Evolutionary conservation across 73 alveolate genomes (phyloP).

Genomic region (Paramecium sexaurelia): DNA sequence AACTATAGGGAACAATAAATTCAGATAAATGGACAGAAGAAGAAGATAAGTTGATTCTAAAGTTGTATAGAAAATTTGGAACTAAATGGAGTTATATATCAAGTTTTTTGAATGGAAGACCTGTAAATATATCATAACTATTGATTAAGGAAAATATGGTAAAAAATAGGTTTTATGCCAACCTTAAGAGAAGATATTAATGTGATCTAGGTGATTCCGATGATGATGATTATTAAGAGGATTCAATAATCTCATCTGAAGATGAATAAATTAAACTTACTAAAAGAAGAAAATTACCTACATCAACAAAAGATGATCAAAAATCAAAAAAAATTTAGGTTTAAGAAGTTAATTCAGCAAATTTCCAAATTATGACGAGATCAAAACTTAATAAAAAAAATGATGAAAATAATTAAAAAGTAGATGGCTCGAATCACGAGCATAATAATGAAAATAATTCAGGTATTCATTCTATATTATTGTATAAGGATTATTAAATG

Average conservation of each 20-base stretch:
- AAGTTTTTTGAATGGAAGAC: conserved; percentile 51
- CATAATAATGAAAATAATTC: neutral
- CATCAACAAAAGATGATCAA: neutral
- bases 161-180: conserved; percentile 49
- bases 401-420: neutral
- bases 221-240: conserved; percentile 11
- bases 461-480: neutral
- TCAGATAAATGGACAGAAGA: conserved; percentile 40
- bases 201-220: conserved; percentile 43
- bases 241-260: neutral
- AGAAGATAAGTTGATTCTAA: conserved; percentile 25
- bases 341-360: neutral
- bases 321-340: neutral
- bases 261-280: neutral
- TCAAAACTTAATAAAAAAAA: neutral
- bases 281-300: neutral
- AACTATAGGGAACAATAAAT: conserved; percentile 30
- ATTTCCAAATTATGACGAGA: neutral
- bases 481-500: neutral
- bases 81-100: conserved; percentile 56
- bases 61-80: conserved; percentile 28
- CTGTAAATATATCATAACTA: neutral
- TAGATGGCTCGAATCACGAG: neutral
- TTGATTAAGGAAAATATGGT: conserved; percentile 50
- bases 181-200: conserved; percentile 3